Base-by-base conservation (phyloP, 2,329 filamentous ascomycete genomes). In the Madurella fahalii region DNA sequence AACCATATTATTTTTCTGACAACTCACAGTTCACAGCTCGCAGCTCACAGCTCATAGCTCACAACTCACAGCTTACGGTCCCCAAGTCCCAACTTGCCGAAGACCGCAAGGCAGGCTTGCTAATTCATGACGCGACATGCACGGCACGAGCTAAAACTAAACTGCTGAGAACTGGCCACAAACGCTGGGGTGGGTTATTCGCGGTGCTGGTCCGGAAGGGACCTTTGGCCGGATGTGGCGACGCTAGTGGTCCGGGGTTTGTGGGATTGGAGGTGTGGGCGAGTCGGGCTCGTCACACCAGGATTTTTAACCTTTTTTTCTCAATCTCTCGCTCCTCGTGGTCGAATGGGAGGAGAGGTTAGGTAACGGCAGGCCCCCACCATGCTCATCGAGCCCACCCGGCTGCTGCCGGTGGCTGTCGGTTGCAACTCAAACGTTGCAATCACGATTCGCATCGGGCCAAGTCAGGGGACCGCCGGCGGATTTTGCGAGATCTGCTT, bases 391-490 rank as follows among this genome's bases (percentile, higher is more conserved):
- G 20, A 13, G 18, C 57, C 54, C 58, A 47, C 51, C 56, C 53
- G 57, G 61, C 58, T 58, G 58, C 47, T 60, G 61, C 63, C 61
- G 61, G 61, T 65, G 61, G 63, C 62, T 62, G 54, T 62, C 60
- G 50, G 62, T 58, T 65, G 56, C 60, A 53, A 60, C 57, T 41
- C 56, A 53, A 60, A 64, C 62, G 64, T 66, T 65, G 53, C 64
- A 67, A 58, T 61, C 59, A 55, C 59, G 61, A 65, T 64, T 37
- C 61, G 61, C 58, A 65, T 67, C 61, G 62, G 64, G 64, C 39
- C 56, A 65, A 65, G 63, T 64, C 64, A 65, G 64, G 64, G 61
- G 58, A 57, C 57, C 40, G 49, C 44, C 58, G 54, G 54, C 58
- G 54, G 58, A 61, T 59, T 61, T 59, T 53, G 58, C 48, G 56